Conservation (phyloP, 805 yeast genomes). For the Sungouiozyma intestinalis region DNA sequence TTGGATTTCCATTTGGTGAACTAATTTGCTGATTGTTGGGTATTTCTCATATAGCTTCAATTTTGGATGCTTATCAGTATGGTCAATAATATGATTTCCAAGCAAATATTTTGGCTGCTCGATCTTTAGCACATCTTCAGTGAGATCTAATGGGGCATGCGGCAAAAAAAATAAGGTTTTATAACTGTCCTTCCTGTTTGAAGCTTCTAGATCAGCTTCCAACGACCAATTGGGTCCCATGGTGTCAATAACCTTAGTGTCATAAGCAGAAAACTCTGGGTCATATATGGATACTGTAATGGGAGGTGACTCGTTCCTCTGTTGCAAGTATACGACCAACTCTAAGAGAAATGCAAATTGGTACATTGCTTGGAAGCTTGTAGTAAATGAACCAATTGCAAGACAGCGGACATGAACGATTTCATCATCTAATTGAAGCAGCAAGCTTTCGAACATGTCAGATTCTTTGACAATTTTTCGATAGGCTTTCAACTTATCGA, state of each 20-base stretch:
- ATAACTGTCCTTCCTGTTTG: conserved; percentile 13
- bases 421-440: conserved; percentile 7
- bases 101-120: conserved; percentile 33
- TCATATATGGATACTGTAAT: conserved; percentile 45
- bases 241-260: conserved; percentile 28
- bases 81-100: conserved; percentile 43
- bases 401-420: conserved; percentile 43
- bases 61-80: conserved; percentile 43
- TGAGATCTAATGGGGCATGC: conserved; percentile 56
- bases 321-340: conserved; percentile 23
- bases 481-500: conserved; percentile 4
- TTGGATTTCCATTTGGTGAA: conserved; percentile 7
- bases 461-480: conserved; percentile 19
- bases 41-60: conserved; percentile 34
- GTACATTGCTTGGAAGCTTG: conserved; percentile 48
- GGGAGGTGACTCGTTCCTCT: not conserved
- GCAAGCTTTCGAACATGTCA: conserved; percentile 21
- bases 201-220: conserved; percentile 9
- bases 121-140: conserved; percentile 31
- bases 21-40: conserved; percentile 34
- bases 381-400: conserved; percentile 60
- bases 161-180: conserved; percentile 51
- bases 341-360: conserved; percentile 53
- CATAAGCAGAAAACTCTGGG: conserved; percentile 47
- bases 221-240: conserved; percentile 23